Base-by-base conservation (phyloP, 1,284 basidiomycete genomes). In the Malassezia nana region DNA sequence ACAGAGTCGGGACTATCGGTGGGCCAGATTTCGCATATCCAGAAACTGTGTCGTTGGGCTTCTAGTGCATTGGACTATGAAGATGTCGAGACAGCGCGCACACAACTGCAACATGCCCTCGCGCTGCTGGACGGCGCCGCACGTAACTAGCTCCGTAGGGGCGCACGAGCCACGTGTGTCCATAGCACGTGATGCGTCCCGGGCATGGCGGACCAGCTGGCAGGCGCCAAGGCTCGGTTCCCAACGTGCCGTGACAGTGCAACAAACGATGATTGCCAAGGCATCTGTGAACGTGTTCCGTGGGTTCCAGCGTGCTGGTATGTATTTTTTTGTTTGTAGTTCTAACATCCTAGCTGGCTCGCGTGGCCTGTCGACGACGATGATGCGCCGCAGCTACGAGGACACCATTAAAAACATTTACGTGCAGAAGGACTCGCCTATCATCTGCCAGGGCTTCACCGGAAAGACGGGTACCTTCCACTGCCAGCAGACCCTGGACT, bases 401-500 rank as follows among this genome's bases (percentile, higher is more conserved):
- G 86, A 88, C 75, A 92, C 89, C 56, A 85, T 90, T 75, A 81
- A 83, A 75, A 95, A 95, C 79, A 82, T 95, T 63, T 82, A 85
- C 70, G 87, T 95, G 75, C 83, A 89, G 78, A 89, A 90, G 76
- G 88, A 98, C 77, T 94, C 92, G 64, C 66, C 61, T 53, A 60
- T 74, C 50, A 67, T 74, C 52, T 67, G 66, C 59, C 71, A 74
- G 58, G 72, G 72, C 18, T 74, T 74, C 63, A 74, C 73, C 33
- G 94, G 94, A 76, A 96, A 95, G 84, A 98, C 92, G 58, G 92
- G 85, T 67, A 96, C 92, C 66, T 99, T 98, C 82, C 94, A 99
- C 80, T 84, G 84, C 62, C 85, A 82, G 75, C 90, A 96, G 77
- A 90, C 94, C 44, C 78, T 98, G 62, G 87, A 83, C 46, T 98